Conservation (phyloP, 352 stramenopile genomes). For the Phytophthora ramorum region DNA sequence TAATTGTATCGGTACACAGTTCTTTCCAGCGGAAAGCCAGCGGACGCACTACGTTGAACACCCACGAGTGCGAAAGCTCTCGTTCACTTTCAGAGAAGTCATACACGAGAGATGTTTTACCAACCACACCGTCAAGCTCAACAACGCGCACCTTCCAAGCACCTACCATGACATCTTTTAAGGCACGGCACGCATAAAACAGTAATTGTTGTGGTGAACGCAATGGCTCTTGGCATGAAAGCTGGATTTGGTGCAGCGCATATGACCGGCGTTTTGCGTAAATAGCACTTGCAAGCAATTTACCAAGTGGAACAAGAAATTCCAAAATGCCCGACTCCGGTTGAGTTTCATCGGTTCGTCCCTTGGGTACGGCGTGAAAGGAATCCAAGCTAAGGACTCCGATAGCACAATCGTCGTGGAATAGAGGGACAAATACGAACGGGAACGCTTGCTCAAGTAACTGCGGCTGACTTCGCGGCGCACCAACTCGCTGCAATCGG, state of each 20-base stretch:
- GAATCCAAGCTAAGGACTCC: constrained; percentile 70
- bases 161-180: constrained; percentile 61
- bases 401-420: constrained; percentile 69
- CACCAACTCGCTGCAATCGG: constrained; percentile 41
- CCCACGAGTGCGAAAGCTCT: constrained; percentile 11
- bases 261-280: constrained; percentile 69
- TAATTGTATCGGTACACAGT: constrained; percentile 57
- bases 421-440: constrained; percentile 69
- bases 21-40: constrained; percentile 55
- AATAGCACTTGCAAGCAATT: constrained; percentile 53
- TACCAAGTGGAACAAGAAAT: constrained; percentile 52
- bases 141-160: constrained; percentile 64
- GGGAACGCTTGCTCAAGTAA: constrained; percentile 38
- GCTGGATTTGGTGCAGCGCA: constrained; percentile 55
- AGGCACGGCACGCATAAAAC: constrained; percentile 40
- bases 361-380: constrained; percentile 66
- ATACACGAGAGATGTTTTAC: constrained; percentile 61
- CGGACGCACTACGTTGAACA: constrained; percentile 40
- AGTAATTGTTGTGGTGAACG: constrained; percentile 66
- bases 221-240: constrained; percentile 46
- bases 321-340: constrained; percentile 67
- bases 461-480: constrained; percentile 3
- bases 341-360: constrained; percentile 61
- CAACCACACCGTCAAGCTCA: constrained; percentile 54
- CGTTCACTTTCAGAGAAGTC: constrained; percentile 59